Conservation (phyloP, 495 filamentous ascomycete genomes). For the Bacidia gigantensis region DNA sequence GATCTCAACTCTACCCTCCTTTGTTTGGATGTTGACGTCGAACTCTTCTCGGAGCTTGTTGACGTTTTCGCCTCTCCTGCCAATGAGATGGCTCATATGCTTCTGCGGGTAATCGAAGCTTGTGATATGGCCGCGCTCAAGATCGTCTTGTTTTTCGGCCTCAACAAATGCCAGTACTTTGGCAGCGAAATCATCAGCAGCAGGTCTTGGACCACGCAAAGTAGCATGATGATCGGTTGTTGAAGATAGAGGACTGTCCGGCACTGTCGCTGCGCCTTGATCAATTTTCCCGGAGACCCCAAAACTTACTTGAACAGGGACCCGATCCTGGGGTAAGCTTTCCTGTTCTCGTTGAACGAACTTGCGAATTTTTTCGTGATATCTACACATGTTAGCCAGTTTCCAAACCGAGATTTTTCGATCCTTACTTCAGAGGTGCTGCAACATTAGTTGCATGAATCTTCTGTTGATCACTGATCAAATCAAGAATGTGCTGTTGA, state of each 20-base stretch:
- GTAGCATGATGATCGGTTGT: conserved; percentile 34
- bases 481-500: conserved; percentile 48
- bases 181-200: conserved; percentile 52
- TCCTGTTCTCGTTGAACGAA: conserved; percentile 69
- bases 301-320: conserved; percentile 58
- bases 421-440: conserved; percentile 54
- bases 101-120: conserved; percentile 90
- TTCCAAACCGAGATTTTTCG: conserved; percentile 12
- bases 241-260: conserved; percentile 1
- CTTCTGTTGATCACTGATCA: conserved; percentile 59
- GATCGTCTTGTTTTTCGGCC: conserved; percentile 73
- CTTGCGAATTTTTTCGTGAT: conserved; percentile 62
- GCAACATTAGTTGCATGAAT: conserved; percentile 51
- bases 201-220: conserved; percentile 59
- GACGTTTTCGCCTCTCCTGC: conserved; percentile 83
- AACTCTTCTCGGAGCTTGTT: conserved; percentile 91
- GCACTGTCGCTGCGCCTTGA: not conserved
- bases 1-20: conserved; percentile 55
- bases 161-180: conserved; percentile 66
- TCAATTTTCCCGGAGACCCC: not conserved
- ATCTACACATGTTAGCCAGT: conserved; percentile 24
- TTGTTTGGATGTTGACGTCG: conserved; percentile 90
- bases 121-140: conserved; percentile 70
- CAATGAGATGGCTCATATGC: conserved; percentile 84
- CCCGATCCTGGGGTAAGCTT: conserved; percentile 44